These are phyloP conservation scores for Populus hybrid DNA, from an alignment of 441 rosid species.

Conservation along the genomic window DNA sequence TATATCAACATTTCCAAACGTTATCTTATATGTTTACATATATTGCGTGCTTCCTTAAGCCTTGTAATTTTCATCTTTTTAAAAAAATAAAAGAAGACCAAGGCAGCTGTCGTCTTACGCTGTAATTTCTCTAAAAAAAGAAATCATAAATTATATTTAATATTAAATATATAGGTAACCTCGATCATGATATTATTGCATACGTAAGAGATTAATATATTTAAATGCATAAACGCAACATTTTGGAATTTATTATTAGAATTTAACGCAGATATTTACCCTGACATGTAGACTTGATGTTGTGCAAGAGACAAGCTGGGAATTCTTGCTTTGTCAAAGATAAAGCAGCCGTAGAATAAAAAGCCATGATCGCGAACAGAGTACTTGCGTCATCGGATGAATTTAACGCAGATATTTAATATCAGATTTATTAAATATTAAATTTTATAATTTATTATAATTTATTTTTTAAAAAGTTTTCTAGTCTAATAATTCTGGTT, in stretches of 20 bases:
- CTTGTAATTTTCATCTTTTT: background rate
- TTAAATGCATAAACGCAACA: background rate
- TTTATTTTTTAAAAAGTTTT: too few relatives aligned
- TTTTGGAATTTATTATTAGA: background rate
- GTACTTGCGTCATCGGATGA: background rate
- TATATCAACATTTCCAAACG: too few relatives aligned
- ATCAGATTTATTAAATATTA: too few relatives aligned
- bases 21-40: background rate
- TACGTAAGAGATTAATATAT: background rate
- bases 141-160: too few relatives aligned
- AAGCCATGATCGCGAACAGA: background rate
- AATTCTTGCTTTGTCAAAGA: rapidly evolving
- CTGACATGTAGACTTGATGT: background rate
- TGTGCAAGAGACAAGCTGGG: background rate
- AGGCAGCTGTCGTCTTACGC: background rate
- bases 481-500: too few relatives aligned
- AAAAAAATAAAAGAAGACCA: background rate
- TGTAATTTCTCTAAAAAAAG: background rate
- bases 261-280: background rate
- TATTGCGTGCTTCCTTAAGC: background rate
- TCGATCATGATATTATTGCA: background rate
- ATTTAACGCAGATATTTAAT: too few relatives aligned
- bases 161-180: too few relatives aligned
- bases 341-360: background rate
- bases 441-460: too few relatives aligned